Evolutionary conservation across 805 yeast species (phyloP), one percentile per base, ranked within the genome.

Genomic region (Metschnikowia vanudenii): DNA sequence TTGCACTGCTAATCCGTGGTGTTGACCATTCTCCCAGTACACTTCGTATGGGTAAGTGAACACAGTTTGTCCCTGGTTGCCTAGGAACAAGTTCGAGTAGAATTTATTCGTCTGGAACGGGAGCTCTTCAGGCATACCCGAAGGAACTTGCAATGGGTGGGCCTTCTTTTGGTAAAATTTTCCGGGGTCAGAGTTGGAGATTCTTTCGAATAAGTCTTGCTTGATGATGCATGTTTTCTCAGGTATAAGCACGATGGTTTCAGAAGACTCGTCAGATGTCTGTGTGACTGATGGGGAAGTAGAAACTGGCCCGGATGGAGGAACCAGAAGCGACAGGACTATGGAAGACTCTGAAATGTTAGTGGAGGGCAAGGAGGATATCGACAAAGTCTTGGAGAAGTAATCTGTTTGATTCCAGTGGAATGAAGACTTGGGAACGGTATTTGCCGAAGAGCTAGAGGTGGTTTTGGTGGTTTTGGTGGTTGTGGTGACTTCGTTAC

Each of bases 81-180:
- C 84, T 18, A 85, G 67, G 53, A 82, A 65, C 57, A 85, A 59
- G 61, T 88, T 87, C 31, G 80, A 78, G 65, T 78, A 85, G 64
- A 87, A 88, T 65, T 85, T 87, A 71, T 88, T 87, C 19, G 96
- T 88, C 58, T 82, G 81, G 49, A 77, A 73, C 11, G 75, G 77
- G 10, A 52, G 55, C 29, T 64, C 76, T 41, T 64, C 59, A 49
- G 73, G 71, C 33, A 78, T 81, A 30, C 79, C 79, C 3, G 53
- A 54, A 16, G 84, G 81, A 33, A 81, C 59, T 0, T 58, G 53
- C 46, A 80, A 61, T 11, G 76, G 76, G 37, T 78, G 69, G 3
- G 62, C 69, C 33, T 71, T 71, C 43, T 76, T 68, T 3, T 71
- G 51, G 64, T 81, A 81, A 41, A 76, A 69, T 0, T 69, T 45